phyloP scores from a whole-genome alignment of 768 basidiomycete species.

The Rhizopogon roseolus region DNA sequence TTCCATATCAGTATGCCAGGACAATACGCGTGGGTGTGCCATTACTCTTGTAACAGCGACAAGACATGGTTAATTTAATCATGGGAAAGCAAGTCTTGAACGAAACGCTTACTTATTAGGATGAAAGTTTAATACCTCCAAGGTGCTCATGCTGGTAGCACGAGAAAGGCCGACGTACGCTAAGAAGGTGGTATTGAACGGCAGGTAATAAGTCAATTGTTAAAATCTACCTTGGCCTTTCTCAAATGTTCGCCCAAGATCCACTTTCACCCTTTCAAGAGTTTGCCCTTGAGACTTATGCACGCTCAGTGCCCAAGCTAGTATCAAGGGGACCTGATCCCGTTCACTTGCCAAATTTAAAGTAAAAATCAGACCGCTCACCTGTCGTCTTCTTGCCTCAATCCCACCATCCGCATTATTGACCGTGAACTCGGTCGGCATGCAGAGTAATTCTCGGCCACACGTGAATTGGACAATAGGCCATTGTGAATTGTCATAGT shows the following conservation, averaged over 20 bases:
- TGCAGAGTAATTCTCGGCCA: constrained; percentile 40
- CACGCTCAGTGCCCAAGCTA: constrained; percentile 87
- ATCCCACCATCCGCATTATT: constrained; percentile 52
- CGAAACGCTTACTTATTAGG: constrained; percentile 42
- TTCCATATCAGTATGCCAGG: constrained; percentile 43
- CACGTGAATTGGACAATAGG: constrained; percentile 58
- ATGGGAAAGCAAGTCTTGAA: not conserved
- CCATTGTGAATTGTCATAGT: constrained; percentile 35
- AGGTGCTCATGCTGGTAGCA: constrained; percentile 58
- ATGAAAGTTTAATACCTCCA: constrained; percentile 65
- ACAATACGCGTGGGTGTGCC: constrained; percentile 59
- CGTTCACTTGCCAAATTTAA: constrained; percentile 34
- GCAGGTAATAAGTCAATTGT: not conserved
- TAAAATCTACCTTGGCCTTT: constrained; percentile 60
- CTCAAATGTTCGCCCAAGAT: constrained; percentile 73
- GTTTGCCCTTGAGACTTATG: constrained; percentile 94
- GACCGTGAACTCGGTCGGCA: constrained; percentile 59
- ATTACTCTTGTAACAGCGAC: constrained; percentile 39
- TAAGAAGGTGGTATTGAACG: constrained; percentile 15
- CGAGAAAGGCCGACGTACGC: constrained; percentile 73
- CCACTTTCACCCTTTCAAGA: constrained; percentile 75
- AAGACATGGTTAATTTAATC: constrained; percentile 1
- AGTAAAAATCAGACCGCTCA: constrained; percentile 38
- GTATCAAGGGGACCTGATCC: constrained; percentile 48
- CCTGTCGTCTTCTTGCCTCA: constrained; percentile 61